A percentile compares a stretch with the other conserved stretches of the same genome.
These are phyloP conservation scores for Raphidocelis subcapitata DNA, from an alignment of 139 green algal genomes.

Conservation along the genomic window DNA sequence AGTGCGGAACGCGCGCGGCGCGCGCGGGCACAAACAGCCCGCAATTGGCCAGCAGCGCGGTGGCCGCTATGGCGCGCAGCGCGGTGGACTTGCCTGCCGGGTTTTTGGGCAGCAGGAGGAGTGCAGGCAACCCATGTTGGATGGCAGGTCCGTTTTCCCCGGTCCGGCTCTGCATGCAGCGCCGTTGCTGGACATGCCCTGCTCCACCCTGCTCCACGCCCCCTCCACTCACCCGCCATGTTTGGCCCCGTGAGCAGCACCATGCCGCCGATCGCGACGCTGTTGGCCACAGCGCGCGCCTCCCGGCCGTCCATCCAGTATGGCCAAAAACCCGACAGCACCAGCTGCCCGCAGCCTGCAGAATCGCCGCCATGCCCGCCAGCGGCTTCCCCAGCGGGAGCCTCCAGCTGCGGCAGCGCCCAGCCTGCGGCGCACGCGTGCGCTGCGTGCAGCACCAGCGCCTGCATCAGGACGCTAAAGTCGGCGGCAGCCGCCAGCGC, in stretches of 20 bases:
- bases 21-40: conserved; percentile 70
- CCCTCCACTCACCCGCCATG: conserved; percentile 68
- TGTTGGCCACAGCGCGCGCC: conserved; percentile 40
- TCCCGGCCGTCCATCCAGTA: conserved; percentile 76
- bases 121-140: no score
- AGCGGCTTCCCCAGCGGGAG: no score
- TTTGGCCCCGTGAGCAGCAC: conserved; percentile 89
- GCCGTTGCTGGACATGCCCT: background rate
- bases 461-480: conserved; percentile 1
- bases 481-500: conserved; percentile 11
- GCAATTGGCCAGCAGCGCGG: conserved; percentile 76
- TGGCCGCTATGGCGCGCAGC: conserved; percentile 66
- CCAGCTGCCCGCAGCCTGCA: background rate
- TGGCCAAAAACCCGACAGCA: conserved; percentile 63
- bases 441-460: background rate
- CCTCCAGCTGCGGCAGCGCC: conserved; percentile 1
- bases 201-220: background rate
- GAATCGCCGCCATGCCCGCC: no score
- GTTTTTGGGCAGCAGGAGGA: background rate
- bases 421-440: background rate
- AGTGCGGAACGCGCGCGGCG: conserved; percentile 21
- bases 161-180: background rate
- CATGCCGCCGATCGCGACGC: conserved; percentile 55
- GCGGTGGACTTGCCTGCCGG: conserved; percentile 87
- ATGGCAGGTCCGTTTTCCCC: no score